phyloP scores from a whole-genome alignment of 441 rosid species.

The Rhodomyrtus psidioides region DNA sequence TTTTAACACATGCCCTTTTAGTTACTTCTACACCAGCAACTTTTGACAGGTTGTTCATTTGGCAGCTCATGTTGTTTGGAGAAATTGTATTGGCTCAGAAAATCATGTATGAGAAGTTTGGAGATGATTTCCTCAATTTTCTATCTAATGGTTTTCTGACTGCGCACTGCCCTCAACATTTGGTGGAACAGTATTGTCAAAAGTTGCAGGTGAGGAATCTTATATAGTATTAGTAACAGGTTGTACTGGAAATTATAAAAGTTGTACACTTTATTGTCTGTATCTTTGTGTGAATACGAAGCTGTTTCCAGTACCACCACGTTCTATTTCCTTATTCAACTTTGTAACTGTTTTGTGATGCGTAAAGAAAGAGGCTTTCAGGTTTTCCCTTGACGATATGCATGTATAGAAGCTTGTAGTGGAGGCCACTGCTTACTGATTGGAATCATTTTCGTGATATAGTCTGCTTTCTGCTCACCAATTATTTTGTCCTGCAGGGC shows the following conservation, averaged over 20 bases:
- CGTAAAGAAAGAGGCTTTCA: neutral
- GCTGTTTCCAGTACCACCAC: neutral
- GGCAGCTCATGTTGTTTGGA: slow-evolving; percentile 70
- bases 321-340: neutral
- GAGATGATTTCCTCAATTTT: slow-evolving; percentile 67
- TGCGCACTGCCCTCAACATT: slow-evolving; percentile 50
- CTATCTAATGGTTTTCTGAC: slow-evolving; percentile 48
- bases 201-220: slow-evolving; percentile 62
- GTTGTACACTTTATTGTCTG: neutral
- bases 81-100: slow-evolving; percentile 86
- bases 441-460: neutral
- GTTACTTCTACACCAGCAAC: neutral
- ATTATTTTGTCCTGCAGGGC: slow-evolving; percentile 32
- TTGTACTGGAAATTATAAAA: neutral
- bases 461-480: neutral
- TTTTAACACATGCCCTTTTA: neutral
- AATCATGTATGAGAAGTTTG: slow-evolving; percentile 88
- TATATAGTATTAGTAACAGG: neutral
- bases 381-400: neutral
- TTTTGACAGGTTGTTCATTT: neutral
- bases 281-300: neutral
- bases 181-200: slow-evolving; percentile 75
- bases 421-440: neutral
- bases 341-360: neutral
- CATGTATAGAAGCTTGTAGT: neutral